A percentile compares a stretch with the other conserved stretches of the same genome.
Evolutionary conservation across 2,329 filamentous ascomycete species (phyloP).

Genomic region (Epichloe elymi): DNA sequence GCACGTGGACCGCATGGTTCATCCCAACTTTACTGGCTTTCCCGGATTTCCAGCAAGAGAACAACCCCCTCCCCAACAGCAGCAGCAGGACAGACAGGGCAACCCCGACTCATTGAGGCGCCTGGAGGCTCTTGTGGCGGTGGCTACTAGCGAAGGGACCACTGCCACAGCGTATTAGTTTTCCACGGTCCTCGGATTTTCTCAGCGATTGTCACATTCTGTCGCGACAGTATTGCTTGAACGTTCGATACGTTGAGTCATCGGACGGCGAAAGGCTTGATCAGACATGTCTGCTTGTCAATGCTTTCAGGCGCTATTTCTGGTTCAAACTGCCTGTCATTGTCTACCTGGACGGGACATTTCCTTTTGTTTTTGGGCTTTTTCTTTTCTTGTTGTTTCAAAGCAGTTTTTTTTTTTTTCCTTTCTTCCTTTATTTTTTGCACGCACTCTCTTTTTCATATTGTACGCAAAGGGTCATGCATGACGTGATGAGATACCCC

Average conservation of each 20-base stretch:
- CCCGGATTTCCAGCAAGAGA: slow-evolving; percentile 34
- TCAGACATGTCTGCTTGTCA: too few species aligned
- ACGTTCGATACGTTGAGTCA: too few species aligned
- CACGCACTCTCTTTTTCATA: background rate
- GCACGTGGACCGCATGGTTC: slow-evolving; percentile 43
- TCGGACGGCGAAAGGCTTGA: too few species aligned
- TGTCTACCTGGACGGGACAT: too few species aligned
- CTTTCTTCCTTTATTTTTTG: background rate
- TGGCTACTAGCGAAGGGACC: slow-evolving; percentile 30
- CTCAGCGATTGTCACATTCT: too few species aligned
- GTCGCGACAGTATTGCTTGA: too few species aligned
- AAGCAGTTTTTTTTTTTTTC: too few species aligned
- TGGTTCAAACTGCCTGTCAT: too few species aligned
- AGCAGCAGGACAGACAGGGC: slow-evolving; percentile 16
- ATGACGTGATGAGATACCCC: slow-evolving; percentile 15
- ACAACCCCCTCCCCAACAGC: slow-evolving; percentile 5
- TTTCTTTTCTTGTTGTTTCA: too few species aligned
- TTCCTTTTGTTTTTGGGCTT: too few species aligned
- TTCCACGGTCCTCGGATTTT: background rate
- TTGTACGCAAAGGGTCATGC: slow-evolving; percentile 1
- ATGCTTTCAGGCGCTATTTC: too few species aligned
- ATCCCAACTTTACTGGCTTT: slow-evolving; percentile 42
- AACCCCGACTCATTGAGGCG: slow-evolving; percentile 23
- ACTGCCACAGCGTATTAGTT: slow-evolving; percentile 27
- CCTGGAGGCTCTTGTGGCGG: slow-evolving; percentile 30